Base-by-base conservation (phyloP, 1,139 yeast genomes). In the Nakaseomyces bracarensis region DNA sequence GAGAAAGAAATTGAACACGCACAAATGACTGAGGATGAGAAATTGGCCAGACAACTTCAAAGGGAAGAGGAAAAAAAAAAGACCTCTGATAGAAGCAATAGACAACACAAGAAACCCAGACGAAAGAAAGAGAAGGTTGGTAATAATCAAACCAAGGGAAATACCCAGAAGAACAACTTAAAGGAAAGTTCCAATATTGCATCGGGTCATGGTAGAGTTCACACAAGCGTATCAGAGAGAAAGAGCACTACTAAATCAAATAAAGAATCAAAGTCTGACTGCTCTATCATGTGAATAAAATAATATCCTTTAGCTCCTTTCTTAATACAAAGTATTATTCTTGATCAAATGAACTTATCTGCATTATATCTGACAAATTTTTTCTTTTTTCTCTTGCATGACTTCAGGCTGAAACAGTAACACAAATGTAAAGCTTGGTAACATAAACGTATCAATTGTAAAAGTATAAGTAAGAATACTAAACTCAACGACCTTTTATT, bases 41-140 rank as follows among this genome's bases (percentile, higher is more conserved):
- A 49, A 25, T 39, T 55, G 10, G 64, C 64, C 4, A 46, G 51
- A 40, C 51, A 52, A 29, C 41, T 58, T 13, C 64, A 60, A 14
- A 63, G 57, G 39, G 53, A 55, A 37, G 55, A 59, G 27, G 63
- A 60, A 35, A 61, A 54, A 33, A 39, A 44, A 16, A 49, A 40
- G n/a, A 43, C 53, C 11, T 51, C 47, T 1, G 36, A 44, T 16
- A 36, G 40, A 30, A 44, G 40, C 27, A 46, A 46, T 36, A 43
- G 39, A 38, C 43, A 41, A 33, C 37, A 36, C 22, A 42, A 14
- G n/a, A 37, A 41, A 30, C 35, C 45, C 33, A 33, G 26, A 37
- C 21, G 41, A 26, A 41, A 46, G 15, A 34, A 19, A 35, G 26
- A 16, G 9, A 35, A 38, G 15, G 28, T 35, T 9, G 37, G 38